Evolutionary conservation across 306 rosid genomes (phyloP), one percentile per base, ranked within the genome.

Genomic region (Prunus mira): DNA sequence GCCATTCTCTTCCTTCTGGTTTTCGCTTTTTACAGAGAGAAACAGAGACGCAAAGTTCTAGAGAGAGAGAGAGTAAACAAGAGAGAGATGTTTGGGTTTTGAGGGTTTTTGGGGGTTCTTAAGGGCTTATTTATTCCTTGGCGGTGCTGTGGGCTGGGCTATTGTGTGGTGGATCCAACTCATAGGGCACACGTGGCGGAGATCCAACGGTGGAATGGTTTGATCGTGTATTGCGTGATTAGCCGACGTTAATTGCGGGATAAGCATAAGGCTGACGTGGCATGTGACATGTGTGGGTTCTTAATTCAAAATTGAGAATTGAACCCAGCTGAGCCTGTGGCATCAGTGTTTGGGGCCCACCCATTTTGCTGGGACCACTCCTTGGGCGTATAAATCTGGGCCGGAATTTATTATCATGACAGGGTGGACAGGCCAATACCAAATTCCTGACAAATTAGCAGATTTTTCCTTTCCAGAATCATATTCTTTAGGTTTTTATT

Each of bases 201-300:
- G 8, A 80, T 78, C 68, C 9, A 18, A 20, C 47, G n/a, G 45
- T 24, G 1, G 19, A 57, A 12, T 0, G 10, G 15, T 24, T 13
- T 9, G 15, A 50, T 32, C 24, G 49, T 15, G 22, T 4, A 27
- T 34, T 52, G 12, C 62, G 27, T 52, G 63, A 49, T 19, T 32
- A 30, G 25, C 32, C 14, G 3, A 78, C 81, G 77, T 81, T 58
- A 79, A 85, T 83, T 82, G 85, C 84, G 81, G 80, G 83, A 77
- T 75, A 79, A 83, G 85, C 75, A 80, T 72, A 60, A 12, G 65
- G 4, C 13, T 28, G 67, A 28, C 2, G 18, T 28, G 67, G 67
- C 43, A 28, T 27, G 43, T 61, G 11, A 61, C 66, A 12, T 62
- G 12, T 14, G 47, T 30, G 47, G 47, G 0, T 18, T 27, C 25